Percentiles rank a stretch among this genome's conserved stretches.
Evolutionary conservation across 345 rosid species (phyloP).

Genomic region (Arabis alpina): DNA sequence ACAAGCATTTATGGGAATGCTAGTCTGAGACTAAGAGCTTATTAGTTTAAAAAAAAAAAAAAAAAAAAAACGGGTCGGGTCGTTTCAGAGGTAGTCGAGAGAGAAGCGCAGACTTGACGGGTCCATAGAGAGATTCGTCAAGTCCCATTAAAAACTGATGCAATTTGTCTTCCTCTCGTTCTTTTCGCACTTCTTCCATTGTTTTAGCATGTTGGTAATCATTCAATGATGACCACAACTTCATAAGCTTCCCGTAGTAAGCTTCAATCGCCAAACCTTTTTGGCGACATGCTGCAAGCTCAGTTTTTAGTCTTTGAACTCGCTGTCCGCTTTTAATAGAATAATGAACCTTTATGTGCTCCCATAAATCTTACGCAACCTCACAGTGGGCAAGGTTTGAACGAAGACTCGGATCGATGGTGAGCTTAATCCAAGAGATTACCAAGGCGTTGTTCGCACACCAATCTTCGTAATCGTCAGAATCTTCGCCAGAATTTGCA

Average conservation of each 20-base stretch:
- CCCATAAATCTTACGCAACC: not conserved
- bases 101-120: not conserved
- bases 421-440: not conserved
- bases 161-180: not conserved
- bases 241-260: not conserved
- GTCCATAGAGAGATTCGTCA: not conserved
- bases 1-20: too few species aligned
- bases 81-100: not conserved
- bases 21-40: too few species aligned
- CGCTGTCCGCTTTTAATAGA: not conserved
- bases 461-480: not conserved
- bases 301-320: not conserved
- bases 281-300: not conserved
- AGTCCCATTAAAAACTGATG: not conserved
- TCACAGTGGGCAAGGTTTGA: not conserved
- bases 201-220: not conserved
- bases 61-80: too few species aligned
- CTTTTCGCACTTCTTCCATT: not conserved
- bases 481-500: not conserved
- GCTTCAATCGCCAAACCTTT: not conserved
- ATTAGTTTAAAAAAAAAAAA: too few species aligned
- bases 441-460: not conserved
- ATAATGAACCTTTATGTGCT: not conserved
- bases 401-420: not conserved
- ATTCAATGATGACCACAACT: not conserved